These are phyloP conservation scores for Leucocoprinus leucothites DNA, from an alignment of 768 basidiomycete genomes.

Conservation along the genomic window DNA sequence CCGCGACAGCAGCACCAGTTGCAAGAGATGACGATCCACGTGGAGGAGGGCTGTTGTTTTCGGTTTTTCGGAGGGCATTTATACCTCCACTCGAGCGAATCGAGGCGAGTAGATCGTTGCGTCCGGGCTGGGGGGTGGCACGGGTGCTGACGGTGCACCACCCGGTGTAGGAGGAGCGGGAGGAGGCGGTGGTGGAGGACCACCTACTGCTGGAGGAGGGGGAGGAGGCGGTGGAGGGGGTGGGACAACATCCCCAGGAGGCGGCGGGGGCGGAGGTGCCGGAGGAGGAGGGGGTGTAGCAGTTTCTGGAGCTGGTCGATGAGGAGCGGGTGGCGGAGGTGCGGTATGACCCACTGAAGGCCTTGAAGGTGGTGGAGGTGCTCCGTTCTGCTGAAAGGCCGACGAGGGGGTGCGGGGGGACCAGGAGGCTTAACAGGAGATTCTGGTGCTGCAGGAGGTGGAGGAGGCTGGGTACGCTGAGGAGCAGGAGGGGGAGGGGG, in stretches of 20 bases:
- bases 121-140: slow-evolving; percentile 58
- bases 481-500: not conserved
- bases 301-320: slow-evolving; percentile 25
- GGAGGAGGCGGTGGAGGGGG: slow-evolving; percentile 33
- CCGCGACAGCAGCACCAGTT: slow-evolving; percentile 29
- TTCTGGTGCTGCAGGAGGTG: slow-evolving; percentile 30
- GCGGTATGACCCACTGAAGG: slow-evolving; percentile 28
- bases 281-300: slow-evolving; percentile 31
- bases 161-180: slow-evolving; percentile 45
- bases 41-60: slow-evolving; percentile 31
- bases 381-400: slow-evolving; percentile 20
- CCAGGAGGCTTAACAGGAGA: slow-evolving; percentile 34
- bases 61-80: slow-evolving; percentile 62
- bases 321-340: slow-evolving; percentile 36
- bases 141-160: slow-evolving; percentile 23
- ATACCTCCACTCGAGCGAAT: slow-evolving; percentile 78
- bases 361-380: slow-evolving; percentile 31
- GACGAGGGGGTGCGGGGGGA: slow-evolving; percentile 29
- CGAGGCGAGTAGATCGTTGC: slow-evolving; percentile 66
- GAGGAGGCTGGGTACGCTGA: slow-evolving; percentile 27
- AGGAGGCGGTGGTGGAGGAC: slow-evolving; percentile 33
- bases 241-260: slow-evolving; percentile 17
- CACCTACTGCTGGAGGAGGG: slow-evolving; percentile 24
- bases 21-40: slow-evolving; percentile 31
- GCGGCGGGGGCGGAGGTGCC: slow-evolving; percentile 36